Evolutionary conservation across 2,329 filamentous ascomycete species (phyloP), one percentile per base, ranked within the genome.

Genomic region (Helminthosporium solani): DNA sequence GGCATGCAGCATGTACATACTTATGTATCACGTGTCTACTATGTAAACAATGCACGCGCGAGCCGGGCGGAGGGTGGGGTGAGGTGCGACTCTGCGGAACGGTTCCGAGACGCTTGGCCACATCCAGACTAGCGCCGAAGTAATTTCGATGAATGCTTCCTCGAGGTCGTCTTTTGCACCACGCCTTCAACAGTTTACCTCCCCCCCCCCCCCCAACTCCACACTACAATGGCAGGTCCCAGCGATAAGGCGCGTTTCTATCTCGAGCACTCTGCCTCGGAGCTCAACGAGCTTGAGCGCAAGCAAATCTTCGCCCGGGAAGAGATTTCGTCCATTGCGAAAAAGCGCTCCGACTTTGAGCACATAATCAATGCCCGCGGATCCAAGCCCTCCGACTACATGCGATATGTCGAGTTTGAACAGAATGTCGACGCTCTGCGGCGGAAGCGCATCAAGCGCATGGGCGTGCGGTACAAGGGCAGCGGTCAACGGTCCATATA

Each of bases 181-280:
- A 12, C 25, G 25, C 7, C 7, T 12, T 12, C 25, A 27, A 7
- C 7, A 27, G 25, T n/a, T 3, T 31, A 12, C 7, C 28, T 14
- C 9, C 28, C 7, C 28, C 28, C 4, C 28, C 7, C 28, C 5
- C 7, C 28, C 7, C 28, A 6, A n/a, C 14, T 8, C 45, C 11
- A 49, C 61, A 63, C 50, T 25, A 61, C 41, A 49, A 95, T 96
- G 90, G 82, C 90, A 1, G 86, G 84, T 33, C 86, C 94, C 47
- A 86, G 88, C 53, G 94, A 97, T 66, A 97, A 96, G 73, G 94
- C 92, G 45, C 88, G 92, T 47, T 97, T 92, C 73, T 96, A 88
- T 72, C 81, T 97, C 54, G 94, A 99, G 75, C 87, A 92, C 58
- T 87, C 88, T 2, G 88, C 96, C 34, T 90, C 91, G 14, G 91